Conservation (phyloP, 2,329 filamentous ascomycete genomes). For the Verticillium klebahnii region DNA sequence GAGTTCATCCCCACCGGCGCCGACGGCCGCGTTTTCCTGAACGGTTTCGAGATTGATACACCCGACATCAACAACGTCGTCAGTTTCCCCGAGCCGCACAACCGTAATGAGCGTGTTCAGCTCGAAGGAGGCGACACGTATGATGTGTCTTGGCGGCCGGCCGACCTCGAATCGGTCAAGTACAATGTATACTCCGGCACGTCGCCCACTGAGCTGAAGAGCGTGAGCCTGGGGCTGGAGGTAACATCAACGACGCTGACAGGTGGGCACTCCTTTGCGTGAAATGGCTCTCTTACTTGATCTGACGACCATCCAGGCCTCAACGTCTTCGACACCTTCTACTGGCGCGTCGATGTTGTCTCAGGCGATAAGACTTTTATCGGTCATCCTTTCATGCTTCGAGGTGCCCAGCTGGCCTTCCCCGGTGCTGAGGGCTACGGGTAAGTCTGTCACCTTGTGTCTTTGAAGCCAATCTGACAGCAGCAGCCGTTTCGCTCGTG, state of each 20-base stretch:
- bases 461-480: not conserved
- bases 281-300: not conserved
- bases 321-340: conserved; percentile 20
- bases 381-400: conserved; percentile 23
- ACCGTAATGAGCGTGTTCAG: conserved; percentile 22
- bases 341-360: conserved; percentile 25
- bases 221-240: conserved; percentile 11
- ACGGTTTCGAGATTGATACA: conserved; percentile 24
- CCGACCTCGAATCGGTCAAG: conserved; percentile 9
- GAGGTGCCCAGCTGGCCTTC: conserved; percentile 27
- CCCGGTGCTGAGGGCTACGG: conserved; percentile 31
- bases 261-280: conserved; percentile 1
- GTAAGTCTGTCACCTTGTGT: conserved; percentile 8
- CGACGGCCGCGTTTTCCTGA: conserved; percentile 20
- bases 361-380: conserved; percentile 11
- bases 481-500: conserved; percentile 22
- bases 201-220: conserved; percentile 8
- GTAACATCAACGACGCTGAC: conserved; percentile 3
- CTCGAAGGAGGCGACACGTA: conserved; percentile 8
- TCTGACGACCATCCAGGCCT: conserved; percentile 4
- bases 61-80: conserved; percentile 17
- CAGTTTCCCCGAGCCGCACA: conserved; percentile 20
- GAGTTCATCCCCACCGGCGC: conserved; percentile 15
- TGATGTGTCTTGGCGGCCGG: conserved; percentile 17
- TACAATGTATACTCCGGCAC: conserved; percentile 23